Base-by-base conservation (phyloP, 306 rosid genomes). In the Boehmeria nivea region DNA sequence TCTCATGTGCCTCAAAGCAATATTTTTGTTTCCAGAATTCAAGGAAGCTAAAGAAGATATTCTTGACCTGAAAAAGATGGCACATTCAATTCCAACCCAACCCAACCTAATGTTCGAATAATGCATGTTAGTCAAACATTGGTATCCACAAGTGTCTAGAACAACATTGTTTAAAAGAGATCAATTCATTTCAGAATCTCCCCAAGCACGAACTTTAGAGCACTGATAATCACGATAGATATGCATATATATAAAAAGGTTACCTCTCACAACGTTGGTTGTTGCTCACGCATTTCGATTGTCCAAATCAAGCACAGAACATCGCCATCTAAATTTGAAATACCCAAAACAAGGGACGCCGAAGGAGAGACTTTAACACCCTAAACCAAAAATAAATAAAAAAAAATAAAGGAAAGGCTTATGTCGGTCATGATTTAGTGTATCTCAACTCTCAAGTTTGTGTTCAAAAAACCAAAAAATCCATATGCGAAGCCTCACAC, bases 271-370 rank as follows among this genome's bases (percentile, higher is more conserved):
- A 86, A 25, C 87, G 85, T 61, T 66, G 75, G 82, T 68, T 82
- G 95, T 43, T 72, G 94, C 76, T 84, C 84, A 74, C 87, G 95
- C 76, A 66, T 90, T 79, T 87, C 98, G 27, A 72, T 66, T 6
- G 94, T 90, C 82, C 76, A 78, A 58, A 70, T 55, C 72, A 90
- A 67, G 75, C 72, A 61, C 71, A 90, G 65, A 43, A 82, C 70
- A 75, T 87, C 90, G 57, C 40, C 68, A 52, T 90, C 98, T 22
- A 84, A 70, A 74, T 68, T 76, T 27, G 83, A 82, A 73, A 76
- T 43, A 24, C 74, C 28, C 36, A 85, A 69, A 72, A 80, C 72
- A 44, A 77, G 64, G 18, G 78, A 76, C 18, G 67, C 66, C 18
- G 94, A 78, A 49, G 81, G 77, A 40, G 83, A 84, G 64, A 90